These are phyloP conservation scores for Candida piceae DNA, from an alignment of 805 yeast genomes.

Conservation along the genomic window DNA sequence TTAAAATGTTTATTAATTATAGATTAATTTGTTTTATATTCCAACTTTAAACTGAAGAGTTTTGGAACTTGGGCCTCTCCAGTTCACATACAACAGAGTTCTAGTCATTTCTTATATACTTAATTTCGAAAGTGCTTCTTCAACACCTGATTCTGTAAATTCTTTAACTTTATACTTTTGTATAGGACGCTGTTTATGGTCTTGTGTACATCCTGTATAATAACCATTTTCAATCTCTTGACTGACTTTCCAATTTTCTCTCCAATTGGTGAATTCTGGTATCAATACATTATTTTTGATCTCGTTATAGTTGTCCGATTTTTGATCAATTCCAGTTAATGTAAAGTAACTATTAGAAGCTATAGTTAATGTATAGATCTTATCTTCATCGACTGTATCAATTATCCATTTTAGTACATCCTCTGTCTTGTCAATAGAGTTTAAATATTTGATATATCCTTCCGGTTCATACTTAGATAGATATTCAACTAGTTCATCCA, in stretches of 20 bases:
- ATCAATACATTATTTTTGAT: constrained; percentile 5
- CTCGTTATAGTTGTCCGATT: not conserved
- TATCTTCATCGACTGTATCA: not conserved
- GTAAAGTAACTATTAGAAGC: not conserved
- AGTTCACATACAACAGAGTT: too few species aligned
- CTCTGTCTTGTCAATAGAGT: not conserved
- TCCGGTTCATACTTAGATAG: not conserved
- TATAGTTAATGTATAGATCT: constrained; percentile 1
- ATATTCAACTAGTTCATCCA: constrained; percentile 3
- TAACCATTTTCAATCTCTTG: constrained; percentile 4
- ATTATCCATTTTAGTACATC: not conserved
- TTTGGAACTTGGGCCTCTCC: too few species aligned
- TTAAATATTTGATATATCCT: not conserved
- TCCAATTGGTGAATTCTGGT: constrained; percentile 6
- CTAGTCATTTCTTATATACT: too few species aligned
- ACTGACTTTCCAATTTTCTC: constrained; percentile 3
- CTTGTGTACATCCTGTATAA: constrained; percentile 22
- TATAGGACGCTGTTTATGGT: not conserved
- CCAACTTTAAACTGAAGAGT: too few species aligned
- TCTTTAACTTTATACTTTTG: too few species aligned
- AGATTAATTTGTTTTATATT: too few species aligned
- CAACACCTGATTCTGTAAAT: not conserved
- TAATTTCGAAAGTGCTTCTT: not conserved
- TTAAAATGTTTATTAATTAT: too few species aligned
- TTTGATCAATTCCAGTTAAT: not conserved